Evolutionary conservation across 2,329 filamentous ascomycete genomes (phyloP).

Genomic region (Coleophoma eucalyptorum): DNA sequence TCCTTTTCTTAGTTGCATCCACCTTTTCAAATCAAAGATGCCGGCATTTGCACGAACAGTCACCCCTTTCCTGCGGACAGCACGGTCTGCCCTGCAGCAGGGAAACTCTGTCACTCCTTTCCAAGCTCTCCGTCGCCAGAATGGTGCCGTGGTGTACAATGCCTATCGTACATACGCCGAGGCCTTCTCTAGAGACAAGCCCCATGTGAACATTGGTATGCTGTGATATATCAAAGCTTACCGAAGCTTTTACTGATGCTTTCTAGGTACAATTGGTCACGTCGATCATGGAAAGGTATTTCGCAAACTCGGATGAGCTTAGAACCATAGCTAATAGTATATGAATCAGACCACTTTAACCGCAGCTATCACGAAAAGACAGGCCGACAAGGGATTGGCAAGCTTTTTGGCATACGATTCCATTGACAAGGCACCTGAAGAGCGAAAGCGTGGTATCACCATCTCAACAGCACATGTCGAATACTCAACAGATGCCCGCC

Average conservation of each 20-base stretch:
- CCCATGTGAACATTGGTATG: slow-evolving; percentile 95
- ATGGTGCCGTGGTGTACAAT: slow-evolving; percentile 61
- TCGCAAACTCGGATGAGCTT: background rate
- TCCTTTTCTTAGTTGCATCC: slow-evolving; percentile 9
- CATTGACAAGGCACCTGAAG: slow-evolving; percentile 98
- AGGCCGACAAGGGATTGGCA: slow-evolving; percentile 90
- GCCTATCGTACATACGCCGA: slow-evolving; percentile 59
- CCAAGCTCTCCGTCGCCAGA: slow-evolving; percentile 63
- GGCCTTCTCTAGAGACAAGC: slow-evolving; percentile 84
- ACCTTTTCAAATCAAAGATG: slow-evolving; percentile 52
- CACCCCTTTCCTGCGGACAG: slow-evolving; percentile 77
- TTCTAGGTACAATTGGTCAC: slow-evolving; percentile 88
- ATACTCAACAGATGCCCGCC: slow-evolving; percentile 88
- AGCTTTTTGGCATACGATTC: slow-evolving; percentile 95
- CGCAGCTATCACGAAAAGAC: slow-evolving; percentile 97
- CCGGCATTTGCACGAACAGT: slow-evolving; percentile 75
- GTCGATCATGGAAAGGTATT: slow-evolving; percentile 98
- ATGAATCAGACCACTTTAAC: slow-evolving; percentile 84
- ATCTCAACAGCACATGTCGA: slow-evolving; percentile 98
- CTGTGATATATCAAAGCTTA: background rate
- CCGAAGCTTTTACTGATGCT: slow-evolving; percentile 8
- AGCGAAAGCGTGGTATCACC: slow-evolving; percentile 99
- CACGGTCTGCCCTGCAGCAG: slow-evolving; percentile 68
- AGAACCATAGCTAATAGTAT: background rate
- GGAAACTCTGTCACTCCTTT: slow-evolving; percentile 71